Conservation (phyloP, 2,329 filamentous ascomycete genomes). For the Colletotrichum magnum region DNA sequence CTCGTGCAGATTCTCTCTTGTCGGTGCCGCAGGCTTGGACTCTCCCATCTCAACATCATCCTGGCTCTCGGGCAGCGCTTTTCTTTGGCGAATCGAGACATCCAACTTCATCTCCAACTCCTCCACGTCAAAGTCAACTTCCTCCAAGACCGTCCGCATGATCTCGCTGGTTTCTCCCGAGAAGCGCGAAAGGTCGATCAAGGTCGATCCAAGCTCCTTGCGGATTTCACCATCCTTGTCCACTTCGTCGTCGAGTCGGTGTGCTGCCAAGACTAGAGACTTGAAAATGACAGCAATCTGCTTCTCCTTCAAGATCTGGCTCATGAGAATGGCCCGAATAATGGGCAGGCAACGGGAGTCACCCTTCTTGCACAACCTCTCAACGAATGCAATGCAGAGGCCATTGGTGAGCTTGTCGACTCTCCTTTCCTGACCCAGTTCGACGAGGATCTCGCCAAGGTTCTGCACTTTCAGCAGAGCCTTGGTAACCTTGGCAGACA, state of each 20-base stretch:
- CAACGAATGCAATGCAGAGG: conserved; percentile 75
- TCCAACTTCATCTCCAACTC: conserved; percentile 82
- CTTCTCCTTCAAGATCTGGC: conserved; percentile 72
- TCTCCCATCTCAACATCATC: conserved; percentile 67
- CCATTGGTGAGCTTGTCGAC: conserved; percentile 81
- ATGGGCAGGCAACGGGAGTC: conserved; percentile 69
- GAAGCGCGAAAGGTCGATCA: conserved; percentile 76
- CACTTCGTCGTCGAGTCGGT: conserved; percentile 68
- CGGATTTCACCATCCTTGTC: conserved; percentile 70
- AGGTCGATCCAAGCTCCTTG: conserved; percentile 73
- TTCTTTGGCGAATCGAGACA: conserved; percentile 73
- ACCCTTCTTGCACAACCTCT: conserved; percentile 72
- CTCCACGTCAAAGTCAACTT: conserved; percentile 80
- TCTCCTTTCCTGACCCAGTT: conserved; percentile 75
- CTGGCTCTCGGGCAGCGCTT: conserved; percentile 62
- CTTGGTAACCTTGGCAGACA: conserved; percentile 80
- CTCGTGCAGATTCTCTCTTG: conserved; percentile 54
- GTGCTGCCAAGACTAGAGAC: conserved; percentile 72
- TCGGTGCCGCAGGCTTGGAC: conserved; percentile 45
- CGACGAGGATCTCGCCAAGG: conserved; percentile 70
- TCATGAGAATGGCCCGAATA: conserved; percentile 73
- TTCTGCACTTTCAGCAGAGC: conserved; percentile 75
- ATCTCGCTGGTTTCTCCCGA: conserved; percentile 71
- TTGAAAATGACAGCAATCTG: conserved; percentile 77
- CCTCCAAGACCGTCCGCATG: conserved; percentile 77